Conservation (phyloP, 2,329 filamentous ascomycete species). For the Eutypa lata region DNA sequence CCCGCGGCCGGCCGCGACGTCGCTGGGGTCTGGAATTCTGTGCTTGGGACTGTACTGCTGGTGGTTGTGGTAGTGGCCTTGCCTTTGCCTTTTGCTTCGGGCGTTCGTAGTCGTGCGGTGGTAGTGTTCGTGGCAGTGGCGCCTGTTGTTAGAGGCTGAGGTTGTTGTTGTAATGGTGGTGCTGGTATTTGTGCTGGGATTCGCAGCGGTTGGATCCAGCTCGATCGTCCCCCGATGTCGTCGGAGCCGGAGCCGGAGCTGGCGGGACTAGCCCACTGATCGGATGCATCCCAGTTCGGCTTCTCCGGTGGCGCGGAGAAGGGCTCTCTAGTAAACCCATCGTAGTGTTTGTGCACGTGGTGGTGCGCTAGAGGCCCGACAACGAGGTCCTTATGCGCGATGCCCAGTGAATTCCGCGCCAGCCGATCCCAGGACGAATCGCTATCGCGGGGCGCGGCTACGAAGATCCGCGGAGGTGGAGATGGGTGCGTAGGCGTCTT, state of each 20-base stretch:
- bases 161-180: too few species aligned
- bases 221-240: slow-evolving; percentile 5
- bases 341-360: not conserved
- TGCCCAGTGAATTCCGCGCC: slow-evolving; percentile 24
- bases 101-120: too few species aligned
- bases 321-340: too few species aligned
- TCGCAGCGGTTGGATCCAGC: slow-evolving; percentile 11
- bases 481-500: slow-evolving; percentile 6
- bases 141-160: too few species aligned
- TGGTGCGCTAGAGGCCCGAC: not conserved
- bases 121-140: too few species aligned
- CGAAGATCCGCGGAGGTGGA: slow-evolving; percentile 6
- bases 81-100: too few species aligned
- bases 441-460: slow-evolving; percentile 9
- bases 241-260: not conserved
- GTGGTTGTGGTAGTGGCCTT: slow-evolving; percentile 8
- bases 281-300: slow-evolving; percentile 19
- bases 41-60: slow-evolving; percentile 3
- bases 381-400: slow-evolving; percentile 23
- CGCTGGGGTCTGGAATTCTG: slow-evolving; percentile 11
- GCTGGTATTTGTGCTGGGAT: slow-evolving; percentile 11
- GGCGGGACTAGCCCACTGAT: slow-evolving; percentile 6
- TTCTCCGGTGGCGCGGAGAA: too few species aligned
- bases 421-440: slow-evolving; percentile 23
- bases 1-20: slow-evolving; percentile 12